Base-by-base conservation (phyloP, 768 basidiomycete genomes). In the Russula abietina region DNA sequence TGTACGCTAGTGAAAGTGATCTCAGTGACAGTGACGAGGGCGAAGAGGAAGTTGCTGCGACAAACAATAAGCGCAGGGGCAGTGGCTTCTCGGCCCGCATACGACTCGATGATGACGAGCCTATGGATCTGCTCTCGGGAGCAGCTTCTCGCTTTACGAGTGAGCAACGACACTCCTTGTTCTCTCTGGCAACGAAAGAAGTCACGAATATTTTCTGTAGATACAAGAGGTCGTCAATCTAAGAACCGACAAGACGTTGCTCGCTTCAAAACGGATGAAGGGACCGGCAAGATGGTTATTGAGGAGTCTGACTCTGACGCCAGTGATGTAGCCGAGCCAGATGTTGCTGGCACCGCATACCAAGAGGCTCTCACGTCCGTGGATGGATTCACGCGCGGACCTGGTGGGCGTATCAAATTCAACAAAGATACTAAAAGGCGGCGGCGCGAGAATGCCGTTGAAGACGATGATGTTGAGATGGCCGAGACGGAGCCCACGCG, bases 361-460 rank as follows among this genome's bases (percentile, higher is more conserved):
- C 83, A 80, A 62, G 92, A 97, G 74, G 83, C 80, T 54, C 70
- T 96, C 61, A 86, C 86, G 10, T 93, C 92, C 7, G 86, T 85
- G 26, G 96, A 98, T 73, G 96, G 95, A 24, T 93, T 93, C 76
- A 88, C 83, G 3, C 85, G 95, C 32, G 91, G 92, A 26, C 78
- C 85, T 1, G 85, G 84, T 65, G 97, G 97, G 6, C 85, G 83
- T 58, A 75, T 98, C 71, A 95, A 93, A 74, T 98, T 98, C 76
- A 92, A 97, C 78, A 98, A 97, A 73, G 88, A 96, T 70, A 98
- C 93, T 41, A 98, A 95, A 75, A 94, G 96, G 74, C 85, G 93
- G 61, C 76, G 93, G 63, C 81, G 89, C 55, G 86, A 85, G 56
- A 83, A 85, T 61, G 80, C 80, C 62, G 84, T 83, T 19, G 77